Conservation (phyloP, 805 yeast species). For the Starmerella etchellsii region DNA sequence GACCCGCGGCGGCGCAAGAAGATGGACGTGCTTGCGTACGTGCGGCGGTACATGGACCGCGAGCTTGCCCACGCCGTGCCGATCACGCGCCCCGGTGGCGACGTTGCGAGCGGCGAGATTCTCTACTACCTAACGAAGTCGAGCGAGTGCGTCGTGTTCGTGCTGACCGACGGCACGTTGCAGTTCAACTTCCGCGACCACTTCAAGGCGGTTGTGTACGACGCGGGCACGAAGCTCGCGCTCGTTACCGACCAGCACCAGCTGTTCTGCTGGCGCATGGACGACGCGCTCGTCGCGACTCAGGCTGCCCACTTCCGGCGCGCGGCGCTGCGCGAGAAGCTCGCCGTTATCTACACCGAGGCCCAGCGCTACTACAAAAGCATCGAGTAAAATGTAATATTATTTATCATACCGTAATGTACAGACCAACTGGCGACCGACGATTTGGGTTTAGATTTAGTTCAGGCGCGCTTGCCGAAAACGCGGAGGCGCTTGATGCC, state of each 20-base stretch:
- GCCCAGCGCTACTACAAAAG: neutral
- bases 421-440: too few species aligned
- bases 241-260: slow-evolving; percentile 40
- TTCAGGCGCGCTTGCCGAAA: slow-evolving; percentile 50
- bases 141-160: slow-evolving; percentile 76
- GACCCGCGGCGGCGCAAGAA: slow-evolving; percentile 35
- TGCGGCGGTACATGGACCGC: slow-evolving; percentile 83
- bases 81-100: slow-evolving; percentile 42
- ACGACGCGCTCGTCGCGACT: slow-evolving; percentile 10
- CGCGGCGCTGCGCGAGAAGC: slow-evolving; percentile 9
- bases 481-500: slow-evolving; percentile 88
- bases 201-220: slow-evolving; percentile 70
- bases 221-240: slow-evolving; percentile 61
- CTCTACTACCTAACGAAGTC: slow-evolving; percentile 73
- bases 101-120: slow-evolving; percentile 33
- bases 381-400: neutral
- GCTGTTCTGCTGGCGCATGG: slow-evolving; percentile 15
- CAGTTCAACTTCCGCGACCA: slow-evolving; percentile 96
- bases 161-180: slow-evolving; percentile 78
- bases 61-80: slow-evolving; percentile 50
- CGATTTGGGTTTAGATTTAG: too few species aligned
- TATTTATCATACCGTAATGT: too few species aligned
- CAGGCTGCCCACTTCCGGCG: slow-evolving; percentile 14
- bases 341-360: slow-evolving; percentile 8
- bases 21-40: slow-evolving; percentile 74